A percentile compares a stretch with the other conserved stretches of the same genome.
These are phyloP conservation scores for Penicillium occitanis DNA, from an alignment of 2,329 filamentous ascomycete genomes.

Conservation along the genomic window DNA sequence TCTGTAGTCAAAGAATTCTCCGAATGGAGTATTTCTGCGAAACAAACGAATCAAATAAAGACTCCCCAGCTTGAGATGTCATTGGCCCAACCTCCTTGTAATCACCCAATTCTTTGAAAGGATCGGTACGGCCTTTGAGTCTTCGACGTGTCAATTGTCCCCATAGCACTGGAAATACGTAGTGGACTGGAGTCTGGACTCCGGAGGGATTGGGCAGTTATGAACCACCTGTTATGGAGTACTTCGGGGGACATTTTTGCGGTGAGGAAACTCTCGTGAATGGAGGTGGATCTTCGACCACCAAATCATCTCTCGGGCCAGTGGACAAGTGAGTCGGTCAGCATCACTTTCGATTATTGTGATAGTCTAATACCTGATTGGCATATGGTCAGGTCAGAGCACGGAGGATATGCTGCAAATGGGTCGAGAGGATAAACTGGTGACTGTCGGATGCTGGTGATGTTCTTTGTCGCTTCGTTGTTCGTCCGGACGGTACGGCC, in stretches of 20 bases:
- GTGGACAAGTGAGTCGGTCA: neutral
- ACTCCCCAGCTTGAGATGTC: neutral
- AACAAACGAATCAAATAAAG: neutral
- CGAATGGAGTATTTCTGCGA: neutral
- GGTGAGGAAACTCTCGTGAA: conserved; percentile 2
- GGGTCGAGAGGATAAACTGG: neutral
- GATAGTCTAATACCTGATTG: neutral
- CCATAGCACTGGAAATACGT: neutral
- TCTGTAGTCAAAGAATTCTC: neutral
- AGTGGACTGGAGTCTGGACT: neutral
- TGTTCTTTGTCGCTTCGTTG: neutral
- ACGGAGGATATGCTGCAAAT: neutral
- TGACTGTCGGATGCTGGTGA: neutral
- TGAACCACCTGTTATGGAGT: neutral
- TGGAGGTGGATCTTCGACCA: neutral
- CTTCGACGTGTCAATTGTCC: conserved; percentile 1
- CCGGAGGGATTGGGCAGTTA: neutral
- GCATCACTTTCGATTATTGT: neutral
- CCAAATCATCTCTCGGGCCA: neutral
- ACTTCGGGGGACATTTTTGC: neutral
- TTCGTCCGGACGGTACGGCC: conserved; percentile 9
- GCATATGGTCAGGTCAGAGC: neutral
- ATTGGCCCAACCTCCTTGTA: conserved; percentile 4
- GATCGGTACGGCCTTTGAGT: neutral
- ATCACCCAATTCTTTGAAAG: neutral